Percentiles rank a stretch among this genome's conserved stretches.
phyloP scores from a whole-genome alignment of 306 rosid genomes.

The Luffa acutangula region DNA sequence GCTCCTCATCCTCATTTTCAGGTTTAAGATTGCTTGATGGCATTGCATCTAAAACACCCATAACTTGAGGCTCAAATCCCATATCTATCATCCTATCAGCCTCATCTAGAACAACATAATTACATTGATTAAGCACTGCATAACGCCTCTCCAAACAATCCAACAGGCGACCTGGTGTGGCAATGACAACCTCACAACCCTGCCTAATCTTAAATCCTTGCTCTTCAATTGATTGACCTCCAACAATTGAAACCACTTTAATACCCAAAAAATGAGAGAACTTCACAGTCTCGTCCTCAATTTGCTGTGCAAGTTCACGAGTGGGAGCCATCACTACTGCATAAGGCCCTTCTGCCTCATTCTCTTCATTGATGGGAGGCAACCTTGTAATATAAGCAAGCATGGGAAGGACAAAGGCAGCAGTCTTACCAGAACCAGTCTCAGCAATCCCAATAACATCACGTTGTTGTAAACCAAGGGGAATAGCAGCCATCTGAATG shows the following conservation, averaged over 20 bases:
- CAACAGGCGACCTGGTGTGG: constrained; percentile 84
- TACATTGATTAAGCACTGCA: constrained; percentile 82
- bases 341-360: constrained; percentile 85
- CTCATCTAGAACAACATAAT: constrained; percentile 91
- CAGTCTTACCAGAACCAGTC: too few species aligned
- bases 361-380: constrained; percentile 84
- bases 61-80: constrained; percentile 90
- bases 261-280: constrained; percentile 72
- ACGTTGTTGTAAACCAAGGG: too few species aligned
- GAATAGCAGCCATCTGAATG: too few species aligned
- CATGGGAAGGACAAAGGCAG: too few species aligned
- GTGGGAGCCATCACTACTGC: constrained; percentile 97
- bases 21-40: constrained; percentile 91
- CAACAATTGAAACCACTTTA: constrained; percentile 85
- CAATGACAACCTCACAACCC: constrained; percentile 88
- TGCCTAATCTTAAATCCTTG: constrained; percentile 83
- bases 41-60: constrained; percentile 90
- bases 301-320: constrained; percentile 90
- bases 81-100: constrained; percentile 96
- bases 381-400: too few species aligned
- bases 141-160: constrained; percentile 85
- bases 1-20: constrained; percentile 86
- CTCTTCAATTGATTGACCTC: constrained; percentile 89
- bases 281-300: constrained; percentile 82
- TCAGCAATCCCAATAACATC: too few species aligned